Evolutionary conservation across 306 rosid species (phyloP).

Genomic region (Cucumis sativus): DNA sequence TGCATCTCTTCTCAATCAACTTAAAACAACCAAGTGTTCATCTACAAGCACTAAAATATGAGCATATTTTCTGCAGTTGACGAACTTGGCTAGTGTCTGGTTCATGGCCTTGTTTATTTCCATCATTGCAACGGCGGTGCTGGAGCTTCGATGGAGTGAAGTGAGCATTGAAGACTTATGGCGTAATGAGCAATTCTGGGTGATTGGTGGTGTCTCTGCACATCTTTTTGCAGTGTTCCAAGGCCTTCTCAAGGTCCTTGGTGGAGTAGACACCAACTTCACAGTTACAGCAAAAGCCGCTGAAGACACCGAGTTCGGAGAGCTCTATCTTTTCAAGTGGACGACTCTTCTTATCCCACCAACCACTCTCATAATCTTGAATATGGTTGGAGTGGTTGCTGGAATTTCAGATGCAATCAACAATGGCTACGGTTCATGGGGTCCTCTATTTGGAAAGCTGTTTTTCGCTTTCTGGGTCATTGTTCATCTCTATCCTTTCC

Average conservation of each 20-base stretch:
- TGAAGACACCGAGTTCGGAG: slow-evolving; percentile 35
- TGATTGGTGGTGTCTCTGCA: slow-evolving; percentile 90
- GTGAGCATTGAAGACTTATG: slow-evolving; percentile 86
- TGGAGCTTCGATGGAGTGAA: slow-evolving; percentile 87
- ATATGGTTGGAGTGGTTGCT: slow-evolving; percentile 90
- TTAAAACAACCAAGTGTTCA: neutral
- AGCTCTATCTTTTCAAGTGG: slow-evolving; percentile 85
- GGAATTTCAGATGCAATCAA: slow-evolving; percentile 85
- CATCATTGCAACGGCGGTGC: slow-evolving; percentile 59
- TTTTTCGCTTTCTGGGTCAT: slow-evolving; percentile 90
- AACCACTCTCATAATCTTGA: slow-evolving; percentile 66
- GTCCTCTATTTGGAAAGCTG: slow-evolving; percentile 74
- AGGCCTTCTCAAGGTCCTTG: slow-evolving; percentile 80
- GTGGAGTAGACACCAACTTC: slow-evolving; percentile 51
- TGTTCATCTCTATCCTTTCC: slow-evolving; percentile 89
- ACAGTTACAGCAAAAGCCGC: slow-evolving; percentile 55
- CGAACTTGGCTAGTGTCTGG: slow-evolving; percentile 71
- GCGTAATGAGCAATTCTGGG: slow-evolving; percentile 96
- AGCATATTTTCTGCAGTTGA: slow-evolving; percentile 34
- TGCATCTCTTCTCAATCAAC: neutral
- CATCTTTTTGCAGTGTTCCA: slow-evolving; percentile 85
- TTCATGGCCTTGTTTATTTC: slow-evolving; percentile 68
- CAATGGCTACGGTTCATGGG: slow-evolving; percentile 91
- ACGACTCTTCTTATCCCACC: slow-evolving; percentile 87
- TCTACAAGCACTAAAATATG: neutral